A percentile compares a stretch with the other conserved stretches of the same genome.
These are phyloP conservation scores for Fusarium goolgardi DNA, from an alignment of 2,329 filamentous ascomycete genomes.

Conservation along the genomic window DNA sequence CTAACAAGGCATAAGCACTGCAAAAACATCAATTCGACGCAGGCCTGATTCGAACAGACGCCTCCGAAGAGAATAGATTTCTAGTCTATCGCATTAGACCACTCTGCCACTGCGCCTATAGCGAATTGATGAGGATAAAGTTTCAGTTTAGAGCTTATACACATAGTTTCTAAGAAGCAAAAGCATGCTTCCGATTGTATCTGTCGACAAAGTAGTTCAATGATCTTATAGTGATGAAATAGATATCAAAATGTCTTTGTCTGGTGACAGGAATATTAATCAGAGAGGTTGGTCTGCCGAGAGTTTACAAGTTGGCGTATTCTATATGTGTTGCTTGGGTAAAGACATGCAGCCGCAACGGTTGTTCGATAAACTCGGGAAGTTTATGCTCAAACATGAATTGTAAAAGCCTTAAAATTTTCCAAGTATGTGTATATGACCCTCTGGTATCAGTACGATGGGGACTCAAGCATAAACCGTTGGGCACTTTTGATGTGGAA, in stretches of 20 bases:
- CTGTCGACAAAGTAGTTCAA: background rate
- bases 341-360: background rate
- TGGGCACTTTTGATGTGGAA: background rate
- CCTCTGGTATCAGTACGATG: background rate
- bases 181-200: background rate
- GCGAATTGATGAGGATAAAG: background rate
- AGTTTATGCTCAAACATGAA: background rate
- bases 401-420: background rate
- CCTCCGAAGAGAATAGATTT: slow-evolving; percentile 47
- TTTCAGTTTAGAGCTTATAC: accelerated
- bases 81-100: slow-evolving; percentile 49
- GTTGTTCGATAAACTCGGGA: background rate
- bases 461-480: background rate
- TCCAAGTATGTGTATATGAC: background rate
- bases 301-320: background rate
- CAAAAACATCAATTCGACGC: slow-evolving; percentile 38
- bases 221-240: too few species aligned
- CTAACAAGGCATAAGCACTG: accelerated
- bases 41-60: slow-evolving; percentile 48
- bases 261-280: background rate
- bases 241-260: background rate
- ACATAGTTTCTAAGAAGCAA: accelerated
- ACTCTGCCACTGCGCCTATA: slow-evolving; percentile 46
- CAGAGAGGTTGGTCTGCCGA: background rate
- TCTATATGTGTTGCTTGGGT: background rate